Evolutionary conservation across 1,284 basidiomycete species (phyloP), one percentile per base, ranked within the genome.

Genomic region (Gymnopus androsaceus): DNA sequence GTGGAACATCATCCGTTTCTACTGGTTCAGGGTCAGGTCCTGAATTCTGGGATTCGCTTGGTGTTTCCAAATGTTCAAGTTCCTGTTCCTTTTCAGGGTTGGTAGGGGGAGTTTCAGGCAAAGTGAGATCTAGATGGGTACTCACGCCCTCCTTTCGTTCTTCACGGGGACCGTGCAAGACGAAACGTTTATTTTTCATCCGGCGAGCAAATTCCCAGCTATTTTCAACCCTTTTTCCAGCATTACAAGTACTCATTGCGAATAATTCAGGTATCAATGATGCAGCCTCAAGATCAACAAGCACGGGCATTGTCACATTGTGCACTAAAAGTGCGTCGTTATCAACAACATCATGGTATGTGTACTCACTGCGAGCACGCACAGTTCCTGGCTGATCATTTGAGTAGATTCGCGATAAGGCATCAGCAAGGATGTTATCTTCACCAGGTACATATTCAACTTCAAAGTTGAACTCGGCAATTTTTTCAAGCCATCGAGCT

Each of bases 301-400:
- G n/a, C n/a, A n/a, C n/a, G n/a, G n/a, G n/a, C n/a, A n/a, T n/a
- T n/a, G n/a, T n/a, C n/a, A n/a, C n/a, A n/a, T n/a, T n/a, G n/a
- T n/a, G n/a, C n/a, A n/a, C n/a, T n/a, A n/a, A n/a, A n/a, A n/a
- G n/a, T n/a, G n/a, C n/a, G n/a, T n/a, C n/a, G n/a, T n/a, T n/a
- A n/a, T n/a, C n/a, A n/a, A n/a, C n/a, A n/a, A n/a, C n/a, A n/a
- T n/a, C n/a, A n/a, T n/a, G n/a, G n/a, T n/a, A n/a, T n/a, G n/a
- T n/a, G n/a, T n/a, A n/a, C n/a, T n/a, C n/a, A n/a, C n/a, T n/a
- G n/a, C n/a, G n/a, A n/a, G n/a, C n/a, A 9, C 40, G 40, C 47
- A 63, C 61, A 7, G 64, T 66, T 9, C 61, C 66, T 5, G 58
- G 59, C 23, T 58, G 45, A 21, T 66, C 61, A 23, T 60, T 62